Evolutionary conservation across 441 rosid species (phyloP).

Genomic region (Aquilaria agallochum): DNA sequence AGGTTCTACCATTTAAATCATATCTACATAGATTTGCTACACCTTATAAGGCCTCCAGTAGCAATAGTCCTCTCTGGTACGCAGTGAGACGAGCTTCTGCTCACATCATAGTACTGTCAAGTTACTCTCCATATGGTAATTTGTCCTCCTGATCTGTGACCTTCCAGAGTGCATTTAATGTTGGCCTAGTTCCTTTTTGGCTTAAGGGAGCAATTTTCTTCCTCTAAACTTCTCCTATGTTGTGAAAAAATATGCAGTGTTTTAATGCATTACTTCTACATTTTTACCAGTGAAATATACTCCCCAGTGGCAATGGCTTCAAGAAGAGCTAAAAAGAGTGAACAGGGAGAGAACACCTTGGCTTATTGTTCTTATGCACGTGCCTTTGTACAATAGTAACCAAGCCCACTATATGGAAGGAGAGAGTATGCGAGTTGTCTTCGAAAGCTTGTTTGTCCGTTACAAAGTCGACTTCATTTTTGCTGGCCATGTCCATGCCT

Average conservation of each 20-base stretch:
- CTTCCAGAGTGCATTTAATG: too few species aligned
- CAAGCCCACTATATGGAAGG: slow-evolving; percentile 76
- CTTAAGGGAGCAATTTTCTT: too few species aligned
- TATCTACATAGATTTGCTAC: slow-evolving; percentile 54
- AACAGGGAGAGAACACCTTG: slow-evolving; percentile 72
- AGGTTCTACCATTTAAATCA: slow-evolving; percentile 47
- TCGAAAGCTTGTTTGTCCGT: slow-evolving; percentile 54
- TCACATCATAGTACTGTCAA: slow-evolving; percentile 59
- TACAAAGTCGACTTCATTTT: slow-evolving; percentile 59
- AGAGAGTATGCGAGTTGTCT: slow-evolving; percentile 66
- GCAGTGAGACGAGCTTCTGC: slow-evolving; percentile 62
- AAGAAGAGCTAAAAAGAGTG: slow-evolving; percentile 50
- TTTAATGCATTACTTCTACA: neutral
- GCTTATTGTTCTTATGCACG: slow-evolving; percentile 73
- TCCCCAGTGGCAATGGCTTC: slow-evolving; percentile 58
- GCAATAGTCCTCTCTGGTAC: slow-evolving; percentile 60
- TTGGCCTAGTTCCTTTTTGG: too few species aligned
- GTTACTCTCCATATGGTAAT: slow-evolving; percentile 67
- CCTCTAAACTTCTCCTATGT: too few species aligned
- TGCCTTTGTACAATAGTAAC: slow-evolving; percentile 55
- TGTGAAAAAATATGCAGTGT: neutral
- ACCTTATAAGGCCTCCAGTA: slow-evolving; percentile 53
- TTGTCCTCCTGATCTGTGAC: neutral
- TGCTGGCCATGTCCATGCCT: slow-evolving; percentile 82
- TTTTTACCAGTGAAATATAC: slow-evolving; percentile 53